Evolutionary conservation across 31 red algal species (phyloP).

Genomic region (Odonthalia washingtoniensis): DNA sequence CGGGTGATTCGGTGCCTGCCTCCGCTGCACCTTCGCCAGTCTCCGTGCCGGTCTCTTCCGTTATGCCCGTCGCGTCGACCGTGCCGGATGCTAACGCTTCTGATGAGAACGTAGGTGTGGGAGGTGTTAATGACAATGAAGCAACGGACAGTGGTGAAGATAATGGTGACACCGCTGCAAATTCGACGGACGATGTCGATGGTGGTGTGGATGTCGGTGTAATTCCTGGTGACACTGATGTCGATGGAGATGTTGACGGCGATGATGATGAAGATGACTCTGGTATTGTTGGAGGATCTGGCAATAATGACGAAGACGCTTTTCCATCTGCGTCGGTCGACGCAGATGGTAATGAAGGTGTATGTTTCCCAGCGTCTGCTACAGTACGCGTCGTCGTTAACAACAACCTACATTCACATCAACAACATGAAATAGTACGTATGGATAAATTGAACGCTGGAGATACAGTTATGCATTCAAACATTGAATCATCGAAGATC

Average conservation of each 20-base stretch:
- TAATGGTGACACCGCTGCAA: neutral
- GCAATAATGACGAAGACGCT: no score
- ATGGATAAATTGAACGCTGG: constrained; percentile 40
- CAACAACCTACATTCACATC: no score
- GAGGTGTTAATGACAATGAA: neutral
- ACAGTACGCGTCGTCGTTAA: neutral
- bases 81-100: neutral
- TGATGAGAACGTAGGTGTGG: neutral
- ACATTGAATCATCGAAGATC: no score
- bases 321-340: no score
- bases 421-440: constrained; percentile 12
- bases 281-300: no score
- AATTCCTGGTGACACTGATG: no score
- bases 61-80: neutral
- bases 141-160: neutral
- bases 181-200: neutral
- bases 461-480: neutral
- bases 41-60: neutral
- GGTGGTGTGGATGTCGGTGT: neutral
- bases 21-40: neutral
- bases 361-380: constrained; percentile 48
- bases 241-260: no score
- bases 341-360: constrained; percentile 23
- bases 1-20: no score
- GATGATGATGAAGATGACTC: no score